Conservation (phyloP, 225 moss, liverwort and hornwort genomes). For the Antitrichia curtipendula region DNA sequence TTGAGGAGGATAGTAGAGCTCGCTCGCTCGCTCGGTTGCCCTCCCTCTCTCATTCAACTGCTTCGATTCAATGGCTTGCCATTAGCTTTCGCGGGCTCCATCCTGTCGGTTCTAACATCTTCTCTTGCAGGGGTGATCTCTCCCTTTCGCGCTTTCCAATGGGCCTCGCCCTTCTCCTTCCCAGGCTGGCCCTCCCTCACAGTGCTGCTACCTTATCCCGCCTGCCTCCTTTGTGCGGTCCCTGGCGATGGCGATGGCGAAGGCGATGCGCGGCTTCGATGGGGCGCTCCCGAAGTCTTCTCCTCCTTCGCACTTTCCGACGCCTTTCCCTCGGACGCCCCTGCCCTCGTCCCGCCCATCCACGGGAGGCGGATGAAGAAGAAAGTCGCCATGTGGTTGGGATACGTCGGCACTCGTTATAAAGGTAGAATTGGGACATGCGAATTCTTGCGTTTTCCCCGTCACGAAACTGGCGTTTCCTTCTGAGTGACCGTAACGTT, state of each 20-base stretch:
- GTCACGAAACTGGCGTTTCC: background rate
- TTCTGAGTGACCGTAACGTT: background rate
- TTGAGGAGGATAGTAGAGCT: background rate
- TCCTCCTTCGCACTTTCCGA: background rate
- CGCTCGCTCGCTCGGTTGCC: background rate
- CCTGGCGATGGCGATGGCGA: background rate
- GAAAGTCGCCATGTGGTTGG: constrained; percentile 91
- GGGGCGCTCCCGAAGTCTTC: background rate
- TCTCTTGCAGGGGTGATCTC: background rate
- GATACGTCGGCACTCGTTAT: constrained; percentile 81
- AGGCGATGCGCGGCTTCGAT: background rate
- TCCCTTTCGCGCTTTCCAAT: background rate
- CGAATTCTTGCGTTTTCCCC: background rate
- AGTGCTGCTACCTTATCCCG: background rate
- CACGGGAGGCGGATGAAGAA: constrained; percentile 32
- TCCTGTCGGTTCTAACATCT: background rate
- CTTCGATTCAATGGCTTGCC: background rate
- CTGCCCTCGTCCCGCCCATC: background rate
- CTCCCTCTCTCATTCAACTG: background rate
- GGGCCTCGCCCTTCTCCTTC: background rate
- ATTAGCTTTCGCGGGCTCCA: background rate
- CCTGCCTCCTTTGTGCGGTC: background rate
- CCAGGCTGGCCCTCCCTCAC: background rate
- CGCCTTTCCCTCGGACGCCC: background rate
- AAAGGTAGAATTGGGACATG: constrained; percentile 27